These are phyloP conservation scores for Hymenoscyphus occultus DNA, from an alignment of 2,329 filamentous ascomycete species.

Conservation along the genomic window DNA sequence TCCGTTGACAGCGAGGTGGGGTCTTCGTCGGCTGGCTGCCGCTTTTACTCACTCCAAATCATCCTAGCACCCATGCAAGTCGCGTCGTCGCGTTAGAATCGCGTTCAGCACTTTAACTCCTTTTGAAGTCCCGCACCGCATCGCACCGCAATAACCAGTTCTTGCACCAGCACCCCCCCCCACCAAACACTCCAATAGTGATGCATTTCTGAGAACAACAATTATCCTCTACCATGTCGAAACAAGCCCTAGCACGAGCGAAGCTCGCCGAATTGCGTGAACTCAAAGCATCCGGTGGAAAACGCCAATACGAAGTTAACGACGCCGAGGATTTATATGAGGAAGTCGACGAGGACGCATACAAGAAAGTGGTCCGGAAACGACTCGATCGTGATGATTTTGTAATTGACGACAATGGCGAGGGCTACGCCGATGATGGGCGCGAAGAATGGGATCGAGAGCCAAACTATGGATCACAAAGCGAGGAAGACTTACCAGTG, in stretches of 20 bases:
- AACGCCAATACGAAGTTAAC: slow-evolving; percentile 81
- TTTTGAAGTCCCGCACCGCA: neutral
- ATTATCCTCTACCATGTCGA: slow-evolving; percentile 33
- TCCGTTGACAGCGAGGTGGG: too few species aligned
- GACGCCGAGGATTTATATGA: slow-evolving; percentile 87
- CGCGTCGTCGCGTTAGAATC: slow-evolving; percentile 8
- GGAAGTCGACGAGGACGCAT: slow-evolving; percentile 92
- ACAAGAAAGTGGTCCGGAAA: slow-evolving; percentile 90
- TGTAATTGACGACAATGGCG: slow-evolving; percentile 96
- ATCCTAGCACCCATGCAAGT: neutral
- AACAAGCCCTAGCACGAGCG: slow-evolving; percentile 35
- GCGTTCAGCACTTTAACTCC: slow-evolving; percentile 7
- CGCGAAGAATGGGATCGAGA: slow-evolving; percentile 82
- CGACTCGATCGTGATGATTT: slow-evolving; percentile 94
- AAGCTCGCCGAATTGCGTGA: slow-evolving; percentile 77
- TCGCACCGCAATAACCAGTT: neutral
- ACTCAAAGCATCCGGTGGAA: slow-evolving; percentile 85
- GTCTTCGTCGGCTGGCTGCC: neutral
- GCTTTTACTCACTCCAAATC: too few species aligned
- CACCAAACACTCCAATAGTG: slow-evolving; percentile 6
- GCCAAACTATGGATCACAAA: slow-evolving; percentile 68
- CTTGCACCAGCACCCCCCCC: slow-evolving; percentile 6
- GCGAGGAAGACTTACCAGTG: slow-evolving; percentile 59
- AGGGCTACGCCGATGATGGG: slow-evolving; percentile 94
- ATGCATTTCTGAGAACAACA: slow-evolving; percentile 20